Evolutionary conservation across 257 asterid species (phyloP).

Genomic region (Gynochthodes officinalis): DNA sequence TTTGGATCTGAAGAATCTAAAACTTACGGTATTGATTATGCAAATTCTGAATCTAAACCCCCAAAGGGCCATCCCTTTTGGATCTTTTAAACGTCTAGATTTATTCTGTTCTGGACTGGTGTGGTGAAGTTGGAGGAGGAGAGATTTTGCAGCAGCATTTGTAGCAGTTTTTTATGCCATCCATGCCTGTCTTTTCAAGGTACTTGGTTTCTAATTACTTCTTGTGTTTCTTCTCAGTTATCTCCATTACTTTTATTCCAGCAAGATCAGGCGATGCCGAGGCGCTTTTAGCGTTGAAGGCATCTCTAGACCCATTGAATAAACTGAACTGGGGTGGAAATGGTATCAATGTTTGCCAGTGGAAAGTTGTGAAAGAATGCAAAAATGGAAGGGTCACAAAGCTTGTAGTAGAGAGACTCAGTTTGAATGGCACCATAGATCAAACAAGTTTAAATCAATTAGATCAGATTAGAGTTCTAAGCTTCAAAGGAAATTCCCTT

Average conservation of each 20-base stretch:
- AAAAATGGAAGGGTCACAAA: slow-evolving; percentile 64
- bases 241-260: slow-evolving; percentile 24
- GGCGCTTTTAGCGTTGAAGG: slow-evolving; percentile 56
- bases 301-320: slow-evolving; percentile 54
- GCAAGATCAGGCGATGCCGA: slow-evolving; percentile 63
- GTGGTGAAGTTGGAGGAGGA: background rate
- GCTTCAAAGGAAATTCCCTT: slow-evolving; percentile 69
- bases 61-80: slow-evolving; percentile 7
- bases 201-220: slow-evolving; percentile 10
- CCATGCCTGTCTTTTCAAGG: slow-evolving; percentile 17
- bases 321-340: slow-evolving; percentile 51
- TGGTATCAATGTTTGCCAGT: slow-evolving; percentile 47
- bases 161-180: no score
- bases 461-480: slow-evolving; percentile 79
- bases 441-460: slow-evolving; percentile 57
- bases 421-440: slow-evolving; percentile 62
- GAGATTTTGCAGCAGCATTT: no score
- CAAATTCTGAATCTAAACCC: background rate
- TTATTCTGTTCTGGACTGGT: background rate
- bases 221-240: slow-evolving; percentile 23
- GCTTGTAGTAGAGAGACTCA: slow-evolving; percentile 70
- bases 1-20: slow-evolving; percentile 40
- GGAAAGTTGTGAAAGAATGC: slow-evolving; percentile 86
- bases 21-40: background rate
- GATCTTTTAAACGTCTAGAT: slow-evolving; percentile 9